Conservation (phyloP, 495 filamentous ascomycete genomes). For the Patellaria atrata region DNA sequence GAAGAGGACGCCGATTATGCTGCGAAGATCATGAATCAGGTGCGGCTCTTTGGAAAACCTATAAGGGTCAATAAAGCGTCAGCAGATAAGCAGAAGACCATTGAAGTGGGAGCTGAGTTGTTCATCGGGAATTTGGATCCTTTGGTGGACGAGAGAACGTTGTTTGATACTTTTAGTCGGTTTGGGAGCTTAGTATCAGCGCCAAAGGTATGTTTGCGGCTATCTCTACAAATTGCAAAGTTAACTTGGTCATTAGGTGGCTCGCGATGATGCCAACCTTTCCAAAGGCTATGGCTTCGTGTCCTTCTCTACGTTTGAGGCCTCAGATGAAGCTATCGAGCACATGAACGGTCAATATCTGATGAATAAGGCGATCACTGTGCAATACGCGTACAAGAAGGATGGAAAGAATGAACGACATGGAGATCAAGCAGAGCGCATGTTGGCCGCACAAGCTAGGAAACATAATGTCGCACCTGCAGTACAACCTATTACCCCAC, state of each 20-base stretch:
- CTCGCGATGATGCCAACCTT: conserved; percentile 78
- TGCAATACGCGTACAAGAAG: conserved; percentile 99
- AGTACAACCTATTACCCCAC: conserved; percentile 40
- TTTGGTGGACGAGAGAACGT: conserved; percentile 87
- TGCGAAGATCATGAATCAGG: conserved; percentile 89
- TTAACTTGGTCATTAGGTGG: conserved; percentile 41
- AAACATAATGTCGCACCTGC: conserved; percentile 81
- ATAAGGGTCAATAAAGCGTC: conserved; percentile 94
- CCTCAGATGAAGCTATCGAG: conserved; percentile 76
- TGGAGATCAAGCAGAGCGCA: conserved; percentile 86
- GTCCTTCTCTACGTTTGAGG: conserved; percentile 87
- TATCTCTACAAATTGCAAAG: background rate
- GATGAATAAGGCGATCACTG: conserved; percentile 88
- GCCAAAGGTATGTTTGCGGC: conserved; percentile 49
- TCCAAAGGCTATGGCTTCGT: conserved; percentile 97
- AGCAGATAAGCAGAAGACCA: conserved; percentile 91
- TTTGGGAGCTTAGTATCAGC: conserved; percentile 74
- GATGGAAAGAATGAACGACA: conserved; percentile 96
- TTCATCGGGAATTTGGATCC: conserved; percentile 94
- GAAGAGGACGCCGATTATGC: conserved; percentile 97
- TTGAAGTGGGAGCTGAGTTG: conserved; percentile 92
- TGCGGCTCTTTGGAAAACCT: conserved; percentile 83
- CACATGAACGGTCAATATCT: conserved; percentile 96
- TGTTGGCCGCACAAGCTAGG: conserved; percentile 81
- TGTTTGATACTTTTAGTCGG: conserved; percentile 94